Percentiles rank a stretch among this genome's conserved stretches.
These are phyloP conservation scores for Eucalyptus rudis DNA, from an alignment of 345 rosid species.

Conservation along the genomic window DNA sequence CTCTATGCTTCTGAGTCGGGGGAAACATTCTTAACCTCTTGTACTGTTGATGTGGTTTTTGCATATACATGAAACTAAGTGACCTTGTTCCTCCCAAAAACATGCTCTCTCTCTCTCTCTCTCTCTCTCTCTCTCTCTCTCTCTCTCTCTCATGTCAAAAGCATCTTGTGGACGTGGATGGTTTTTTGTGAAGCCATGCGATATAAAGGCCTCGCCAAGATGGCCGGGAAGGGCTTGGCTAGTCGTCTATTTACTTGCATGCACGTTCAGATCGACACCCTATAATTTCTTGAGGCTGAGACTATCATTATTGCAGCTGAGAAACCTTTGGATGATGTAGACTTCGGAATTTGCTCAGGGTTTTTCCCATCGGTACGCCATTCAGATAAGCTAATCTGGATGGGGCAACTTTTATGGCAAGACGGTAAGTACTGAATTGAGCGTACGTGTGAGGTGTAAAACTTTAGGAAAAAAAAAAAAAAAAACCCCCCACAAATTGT, in stretches of 20 bases:
- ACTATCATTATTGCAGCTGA: background rate
- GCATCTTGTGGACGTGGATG: background rate
- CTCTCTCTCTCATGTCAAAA: background rate
- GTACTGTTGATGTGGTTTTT: background rate
- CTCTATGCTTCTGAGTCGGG: slow-evolving; percentile 59
- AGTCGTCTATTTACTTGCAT: background rate
- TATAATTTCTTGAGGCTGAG: background rate
- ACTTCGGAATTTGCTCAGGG: background rate
- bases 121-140: background rate
- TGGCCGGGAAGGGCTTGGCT: background rate
- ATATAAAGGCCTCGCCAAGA: background rate
- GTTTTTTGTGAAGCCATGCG: background rate
- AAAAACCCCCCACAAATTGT: background rate
- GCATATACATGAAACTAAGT: background rate
- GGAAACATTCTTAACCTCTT: slow-evolving; percentile 20
- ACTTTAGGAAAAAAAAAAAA: background rate
- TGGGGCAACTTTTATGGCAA: background rate
- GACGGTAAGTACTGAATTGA: background rate
- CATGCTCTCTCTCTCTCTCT: background rate
- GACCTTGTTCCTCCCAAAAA: background rate
- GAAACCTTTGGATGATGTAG: background rate
- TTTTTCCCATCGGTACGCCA: background rate
- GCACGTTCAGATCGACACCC: background rate
- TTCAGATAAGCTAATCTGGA: background rate
- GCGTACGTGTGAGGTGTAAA: background rate